These are phyloP conservation scores for Huntiella bhutanensis DNA, from an alignment of 2,329 filamentous ascomycete species.

Conservation along the genomic window DNA sequence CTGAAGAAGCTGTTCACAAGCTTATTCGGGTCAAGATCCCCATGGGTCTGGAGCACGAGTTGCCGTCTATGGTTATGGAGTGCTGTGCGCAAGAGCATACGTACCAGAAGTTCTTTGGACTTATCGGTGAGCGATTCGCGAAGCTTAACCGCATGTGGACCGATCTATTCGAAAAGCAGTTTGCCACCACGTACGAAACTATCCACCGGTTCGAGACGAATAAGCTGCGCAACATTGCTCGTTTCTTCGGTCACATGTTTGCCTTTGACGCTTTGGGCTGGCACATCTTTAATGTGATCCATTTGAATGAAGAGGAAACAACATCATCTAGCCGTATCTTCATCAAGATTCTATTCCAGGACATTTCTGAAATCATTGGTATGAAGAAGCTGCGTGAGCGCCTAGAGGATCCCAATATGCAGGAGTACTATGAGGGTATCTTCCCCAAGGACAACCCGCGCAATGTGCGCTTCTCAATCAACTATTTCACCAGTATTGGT, in stretches of 20 bases:
- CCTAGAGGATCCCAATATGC: conserved; percentile 59
- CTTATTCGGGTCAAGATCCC: conserved; percentile 87
- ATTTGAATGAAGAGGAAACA: conserved; percentile 90
- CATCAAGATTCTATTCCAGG: conserved; percentile 93
- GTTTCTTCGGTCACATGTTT: conserved; percentile 84
- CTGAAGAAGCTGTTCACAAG: conserved; percentile 95
- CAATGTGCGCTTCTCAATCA: conserved; percentile 93
- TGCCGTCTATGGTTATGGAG: conserved; percentile 94
- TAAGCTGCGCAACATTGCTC: conserved; percentile 79
- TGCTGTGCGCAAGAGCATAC: conserved; percentile 93
- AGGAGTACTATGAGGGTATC: conserved; percentile 61
- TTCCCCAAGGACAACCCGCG: conserved; percentile 80
- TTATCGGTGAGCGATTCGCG: conserved; percentile 85
- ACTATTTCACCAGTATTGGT: conserved; percentile 96
- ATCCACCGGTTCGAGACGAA: conserved; percentile 97
- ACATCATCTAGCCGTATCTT: conserved; percentile 95
- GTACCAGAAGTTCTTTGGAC: conserved; percentile 91
- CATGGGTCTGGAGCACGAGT: conserved; percentile 65
- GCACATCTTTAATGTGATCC: conserved; percentile 71
- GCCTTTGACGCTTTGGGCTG: conserved; percentile 78
- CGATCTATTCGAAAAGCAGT: conserved; percentile 77
- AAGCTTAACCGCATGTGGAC: conserved; percentile 93
- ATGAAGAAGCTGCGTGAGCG: conserved; percentile 60
- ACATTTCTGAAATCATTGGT: conserved; percentile 71
- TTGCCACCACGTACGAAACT: conserved; percentile 87